A percentile compares a stretch with the other conserved stretches of the same genome.
Conservation (phyloP, 805 yeast genomes). For the Scheffersomyces lignosus region DNA sequence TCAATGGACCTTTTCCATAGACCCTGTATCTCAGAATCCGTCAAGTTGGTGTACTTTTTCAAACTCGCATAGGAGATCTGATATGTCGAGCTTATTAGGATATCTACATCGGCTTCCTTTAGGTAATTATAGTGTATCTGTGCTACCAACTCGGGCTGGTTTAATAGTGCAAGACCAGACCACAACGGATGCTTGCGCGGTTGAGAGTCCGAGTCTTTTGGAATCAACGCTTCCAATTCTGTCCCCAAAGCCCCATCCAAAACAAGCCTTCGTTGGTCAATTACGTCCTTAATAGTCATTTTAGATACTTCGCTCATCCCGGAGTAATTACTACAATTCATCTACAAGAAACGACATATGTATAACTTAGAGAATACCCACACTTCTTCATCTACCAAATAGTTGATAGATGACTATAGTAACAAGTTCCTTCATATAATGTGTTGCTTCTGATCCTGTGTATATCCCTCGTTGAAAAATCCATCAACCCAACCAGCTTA, state of each 20-base stretch:
- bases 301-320: too few species aligned
- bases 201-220: constrained; percentile 14
- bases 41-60: constrained; percentile 16
- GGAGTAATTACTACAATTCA: too few species aligned
- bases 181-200: constrained; percentile 48
- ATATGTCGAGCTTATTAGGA: constrained; percentile 58
- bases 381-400: too few species aligned
- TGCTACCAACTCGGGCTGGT: constrained; percentile 43
- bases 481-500: too few species aligned
- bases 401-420: too few species aligned
- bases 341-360: too few species aligned
- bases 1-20: constrained; percentile 25
- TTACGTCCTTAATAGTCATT: constrained; percentile 4
- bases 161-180: constrained; percentile 57
- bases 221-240: constrained; percentile 17
- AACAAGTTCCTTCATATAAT: too few species aligned
- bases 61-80: constrained; percentile 53
- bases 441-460: too few species aligned
- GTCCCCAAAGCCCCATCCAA: constrained; percentile 17
- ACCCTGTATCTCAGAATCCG: constrained; percentile 12
- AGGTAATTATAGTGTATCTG: constrained; percentile 53
- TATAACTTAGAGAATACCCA: too few species aligned
- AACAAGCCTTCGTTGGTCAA: constrained; percentile 4
- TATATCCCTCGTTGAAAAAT: too few species aligned
- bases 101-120: constrained; percentile 51